A percentile compares a stretch with the other conserved stretches of the same genome.
Evolutionary conservation across 352 stramenopile genomes (phyloP).

Genomic region (Phytophthora melonis): DNA sequence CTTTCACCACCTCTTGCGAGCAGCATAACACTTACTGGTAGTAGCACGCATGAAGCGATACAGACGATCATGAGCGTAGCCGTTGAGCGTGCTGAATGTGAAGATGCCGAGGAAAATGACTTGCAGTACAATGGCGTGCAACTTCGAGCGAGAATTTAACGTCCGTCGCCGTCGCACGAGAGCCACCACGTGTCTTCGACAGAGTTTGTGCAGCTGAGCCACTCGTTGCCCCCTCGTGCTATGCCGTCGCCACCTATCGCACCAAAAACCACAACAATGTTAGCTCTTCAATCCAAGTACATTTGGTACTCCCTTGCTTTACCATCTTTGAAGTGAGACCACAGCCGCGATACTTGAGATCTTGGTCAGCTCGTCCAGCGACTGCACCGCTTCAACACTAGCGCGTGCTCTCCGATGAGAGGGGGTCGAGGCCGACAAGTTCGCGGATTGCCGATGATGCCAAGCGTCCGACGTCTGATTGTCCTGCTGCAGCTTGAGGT

Average conservation of each 20-base stretch:
- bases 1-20: neutral
- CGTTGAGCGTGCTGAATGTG: constrained; percentile 39
- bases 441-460: constrained; percentile 17
- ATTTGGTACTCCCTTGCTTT: neutral
- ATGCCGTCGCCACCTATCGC: constrained; percentile 43
- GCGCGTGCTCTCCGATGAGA: constrained; percentile 17
- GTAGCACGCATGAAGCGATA: constrained; percentile 46
- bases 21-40: constrained; percentile 36
- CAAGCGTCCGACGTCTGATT: constrained; percentile 15
- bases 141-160: constrained; percentile 49
- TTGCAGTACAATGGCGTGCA: constrained; percentile 61
- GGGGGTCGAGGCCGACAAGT: constrained; percentile 10
- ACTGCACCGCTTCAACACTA: constrained; percentile 16
- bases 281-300: neutral
- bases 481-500: constrained; percentile 18
- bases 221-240: constrained; percentile 45
- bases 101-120: constrained; percentile 57
- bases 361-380: constrained; percentile 51
- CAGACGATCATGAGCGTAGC: constrained; percentile 43
- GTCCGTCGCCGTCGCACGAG: constrained; percentile 43
- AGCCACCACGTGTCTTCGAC: constrained; percentile 37
- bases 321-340: constrained; percentile 55
- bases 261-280: neutral
- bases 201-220: constrained; percentile 42
- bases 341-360: constrained; percentile 49